phyloP scores from a whole-genome alignment of 148 eudicot species.

The Amaranthus cruentus region DNA sequence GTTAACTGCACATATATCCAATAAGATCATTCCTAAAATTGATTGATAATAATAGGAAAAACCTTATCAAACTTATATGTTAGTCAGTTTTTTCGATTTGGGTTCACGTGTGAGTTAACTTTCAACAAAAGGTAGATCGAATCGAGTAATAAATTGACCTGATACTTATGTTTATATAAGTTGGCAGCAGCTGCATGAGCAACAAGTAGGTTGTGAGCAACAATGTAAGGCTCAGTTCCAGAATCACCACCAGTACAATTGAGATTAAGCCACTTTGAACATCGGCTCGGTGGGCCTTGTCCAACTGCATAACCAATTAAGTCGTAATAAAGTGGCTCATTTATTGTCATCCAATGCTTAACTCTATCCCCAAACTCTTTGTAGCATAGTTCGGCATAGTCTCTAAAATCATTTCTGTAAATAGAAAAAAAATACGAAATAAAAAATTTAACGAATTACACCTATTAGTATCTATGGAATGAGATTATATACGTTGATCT shows the following conservation, averaged over 20 bases:
- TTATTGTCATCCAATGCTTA: conserved; percentile 37
- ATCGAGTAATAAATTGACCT: conserved; percentile 14
- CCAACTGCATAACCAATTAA: conserved; percentile 29
- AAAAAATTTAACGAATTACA: too few species aligned
- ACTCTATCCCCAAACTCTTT: conserved; percentile 39
- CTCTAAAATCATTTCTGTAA: conserved; percentile 36
- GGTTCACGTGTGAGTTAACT: too few species aligned
- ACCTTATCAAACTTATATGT: too few species aligned
- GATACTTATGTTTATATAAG: conserved; percentile 31
- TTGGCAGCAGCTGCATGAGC: conserved; percentile 33
- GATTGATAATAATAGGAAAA: too few species aligned
- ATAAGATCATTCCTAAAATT: too few species aligned
- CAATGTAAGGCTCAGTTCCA: conserved; percentile 36
- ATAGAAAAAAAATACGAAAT: not conserved
- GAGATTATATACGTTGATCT: too few species aligned
- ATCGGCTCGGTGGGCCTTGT: conserved; percentile 27
- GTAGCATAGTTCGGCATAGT: conserved; percentile 37
- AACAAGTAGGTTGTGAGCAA: conserved; percentile 30
- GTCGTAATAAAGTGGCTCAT: conserved; percentile 27
- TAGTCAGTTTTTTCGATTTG: too few species aligned
- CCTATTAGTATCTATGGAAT: too few species aligned
- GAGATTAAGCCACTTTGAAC: conserved; percentile 30
- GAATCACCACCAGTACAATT: conserved; percentile 39
- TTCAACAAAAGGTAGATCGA: too few species aligned
- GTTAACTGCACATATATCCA: too few species aligned